phyloP scores from a whole-genome alignment of 169 alveolate genomes.

The Cryptosporidium tyzzeri region DNA sequence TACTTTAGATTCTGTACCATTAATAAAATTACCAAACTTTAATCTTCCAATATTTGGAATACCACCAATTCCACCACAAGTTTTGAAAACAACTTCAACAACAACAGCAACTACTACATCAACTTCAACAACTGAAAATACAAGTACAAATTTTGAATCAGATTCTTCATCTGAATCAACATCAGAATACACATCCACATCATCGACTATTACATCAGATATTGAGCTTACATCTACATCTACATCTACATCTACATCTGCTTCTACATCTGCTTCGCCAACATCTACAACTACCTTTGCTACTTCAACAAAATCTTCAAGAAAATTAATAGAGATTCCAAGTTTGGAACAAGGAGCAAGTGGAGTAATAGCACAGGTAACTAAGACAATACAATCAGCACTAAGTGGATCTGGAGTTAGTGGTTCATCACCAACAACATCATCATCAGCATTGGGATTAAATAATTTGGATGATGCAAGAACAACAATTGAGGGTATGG shows the following conservation, averaged over 20 bases:
- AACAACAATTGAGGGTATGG: conserved; percentile 69
- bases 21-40: conserved; percentile 47
- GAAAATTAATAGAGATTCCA: conserved; percentile 11
- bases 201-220: background rate
- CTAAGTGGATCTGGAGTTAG: conserved; percentile 10
- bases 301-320: background rate
- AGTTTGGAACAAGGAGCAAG: conserved; percentile 8
- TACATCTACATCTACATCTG: background rate
- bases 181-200: too few species aligned
- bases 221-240: background rate
- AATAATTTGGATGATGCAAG: conserved; percentile 61
- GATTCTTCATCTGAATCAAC: background rate
- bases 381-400: conserved; percentile 26
- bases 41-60: conserved; percentile 51
- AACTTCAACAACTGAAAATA: background rate
- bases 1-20: conserved; percentile 31
- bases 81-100: conserved; percentile 1
- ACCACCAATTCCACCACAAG: conserved; percentile 15
- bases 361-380: conserved; percentile 11
- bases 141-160: background rate
- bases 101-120: background rate
- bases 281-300: background rate
- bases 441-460: conserved; percentile 8
- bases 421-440: background rate
- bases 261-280: background rate